These are phyloP conservation scores for Dittrichia graveolens DNA, from an alignment of 129 eudicot species.

Conservation along the genomic window DNA sequence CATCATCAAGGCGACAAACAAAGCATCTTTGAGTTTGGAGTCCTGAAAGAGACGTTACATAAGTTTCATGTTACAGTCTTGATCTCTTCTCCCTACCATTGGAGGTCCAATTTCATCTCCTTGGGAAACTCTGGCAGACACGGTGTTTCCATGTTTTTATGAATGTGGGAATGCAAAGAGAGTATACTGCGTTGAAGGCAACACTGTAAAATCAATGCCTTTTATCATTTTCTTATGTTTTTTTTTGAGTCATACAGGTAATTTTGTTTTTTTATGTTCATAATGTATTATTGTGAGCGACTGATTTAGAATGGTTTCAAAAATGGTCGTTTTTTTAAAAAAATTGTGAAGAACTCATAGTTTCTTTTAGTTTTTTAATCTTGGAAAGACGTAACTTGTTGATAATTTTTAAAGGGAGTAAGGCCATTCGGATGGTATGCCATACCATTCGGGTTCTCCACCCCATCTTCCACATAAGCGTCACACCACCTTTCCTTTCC, in stretches of 20 bases:
- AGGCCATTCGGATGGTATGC: too few species aligned
- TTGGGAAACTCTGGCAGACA: slow-evolving; percentile 37
- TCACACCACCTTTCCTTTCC: too few species aligned
- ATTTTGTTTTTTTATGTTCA: slow-evolving; percentile 22
- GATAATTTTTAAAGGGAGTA: too few species aligned
- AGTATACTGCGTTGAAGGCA: slow-evolving; percentile 21
- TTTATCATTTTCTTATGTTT: neutral
- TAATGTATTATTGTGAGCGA: slow-evolving; percentile 22
- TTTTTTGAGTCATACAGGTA: slow-evolving; percentile 25
- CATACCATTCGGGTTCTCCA: too few species aligned
- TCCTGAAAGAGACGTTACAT: neutral
- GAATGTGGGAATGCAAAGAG: slow-evolving; percentile 32
- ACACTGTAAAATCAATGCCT: slow-evolving; percentile 26
- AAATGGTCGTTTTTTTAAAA: slow-evolving; percentile 1
- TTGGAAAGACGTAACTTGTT: neutral
- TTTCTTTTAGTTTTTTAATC: neutral
- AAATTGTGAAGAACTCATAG: neutral
- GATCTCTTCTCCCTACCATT: slow-evolving; percentile 22
- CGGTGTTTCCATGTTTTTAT: slow-evolving; percentile 26
- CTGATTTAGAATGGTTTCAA: slow-evolving; percentile 16
- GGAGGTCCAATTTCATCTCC: slow-evolving; percentile 50
- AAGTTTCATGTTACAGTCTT: slow-evolving; percentile 12
- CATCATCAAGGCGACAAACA: slow-evolving; percentile 79
- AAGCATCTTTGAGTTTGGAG: slow-evolving; percentile 54
- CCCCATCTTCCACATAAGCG: too few species aligned